A percentile compares a stretch with the other conserved stretches of the same genome.
Conservation (phyloP, 2,329 filamentous ascomycete species). For the Fusarium tricinctum region DNA sequence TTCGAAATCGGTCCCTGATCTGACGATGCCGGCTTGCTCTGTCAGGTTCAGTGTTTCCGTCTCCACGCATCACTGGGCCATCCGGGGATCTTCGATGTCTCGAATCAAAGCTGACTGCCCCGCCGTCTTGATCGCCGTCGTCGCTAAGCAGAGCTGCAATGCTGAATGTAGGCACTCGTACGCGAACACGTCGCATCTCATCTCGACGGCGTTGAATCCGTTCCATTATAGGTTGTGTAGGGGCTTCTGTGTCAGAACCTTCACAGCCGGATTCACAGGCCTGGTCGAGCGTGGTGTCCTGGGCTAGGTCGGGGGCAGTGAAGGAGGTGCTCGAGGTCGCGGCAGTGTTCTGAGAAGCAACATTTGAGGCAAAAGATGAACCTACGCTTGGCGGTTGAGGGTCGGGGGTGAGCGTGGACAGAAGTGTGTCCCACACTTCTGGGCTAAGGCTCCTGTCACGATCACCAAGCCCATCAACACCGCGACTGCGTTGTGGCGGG, state of each 20-base stretch:
- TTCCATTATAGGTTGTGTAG: constrained; percentile 51
- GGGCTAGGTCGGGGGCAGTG: constrained; percentile 53
- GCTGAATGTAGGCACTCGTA: constrained; percentile 39
- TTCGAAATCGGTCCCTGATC: constrained; percentile 5
- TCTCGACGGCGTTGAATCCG: constrained; percentile 36
- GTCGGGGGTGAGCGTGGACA: constrained; percentile 85
- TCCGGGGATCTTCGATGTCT: constrained; percentile 33
- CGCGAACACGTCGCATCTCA: constrained; percentile 31
- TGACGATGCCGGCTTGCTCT: constrained; percentile 15
- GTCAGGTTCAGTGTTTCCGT: constrained; percentile 2
- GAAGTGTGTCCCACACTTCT: constrained; percentile 83
- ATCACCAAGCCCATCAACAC: constrained; percentile 83
- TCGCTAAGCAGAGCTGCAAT: constrained; percentile 17
- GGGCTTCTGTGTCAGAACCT: constrained; percentile 68
- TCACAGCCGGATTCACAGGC: constrained; percentile 68
- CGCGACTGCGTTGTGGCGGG: constrained; percentile 24
- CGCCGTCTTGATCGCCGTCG: constrained; percentile 10
- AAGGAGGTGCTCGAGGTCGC: constrained; percentile 61
- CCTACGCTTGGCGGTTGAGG: constrained; percentile 82
- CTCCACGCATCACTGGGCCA: constrained; percentile 2
- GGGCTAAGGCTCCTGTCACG: constrained; percentile 86
- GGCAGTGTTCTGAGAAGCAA: constrained; percentile 58
- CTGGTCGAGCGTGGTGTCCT: constrained; percentile 56
- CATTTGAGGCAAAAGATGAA: constrained; percentile 83
- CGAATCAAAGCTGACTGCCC: constrained; percentile 25